A percentile compares a stretch with the other conserved stretches of the same genome.
Evolutionary conservation across 345 rosid species (phyloP).

Genomic region (Atalantia buxifolia): DNA sequence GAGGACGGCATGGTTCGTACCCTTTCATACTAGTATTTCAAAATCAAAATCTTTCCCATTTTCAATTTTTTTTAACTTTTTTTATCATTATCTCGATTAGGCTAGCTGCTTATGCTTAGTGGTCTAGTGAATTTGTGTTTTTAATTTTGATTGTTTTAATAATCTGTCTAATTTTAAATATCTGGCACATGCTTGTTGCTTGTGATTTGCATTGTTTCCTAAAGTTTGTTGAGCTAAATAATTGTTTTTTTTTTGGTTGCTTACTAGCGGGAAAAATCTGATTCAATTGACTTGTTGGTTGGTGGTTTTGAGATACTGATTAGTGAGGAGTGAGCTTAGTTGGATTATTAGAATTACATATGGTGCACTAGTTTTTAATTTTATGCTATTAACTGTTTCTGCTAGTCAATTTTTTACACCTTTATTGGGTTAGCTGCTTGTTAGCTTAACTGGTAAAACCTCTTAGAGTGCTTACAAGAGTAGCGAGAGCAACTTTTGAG

Average conservation of each 20-base stretch:
- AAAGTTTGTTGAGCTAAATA: not conserved
- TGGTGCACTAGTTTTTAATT: not conserved
- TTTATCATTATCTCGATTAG: not conserved
- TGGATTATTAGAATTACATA: not conserved
- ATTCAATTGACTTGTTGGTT: not conserved
- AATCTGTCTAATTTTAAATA: not conserved
- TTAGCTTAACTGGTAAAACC: not conserved
- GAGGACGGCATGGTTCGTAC: conserved; percentile 99
- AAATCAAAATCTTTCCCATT: not conserved
- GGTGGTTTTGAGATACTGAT: not conserved
- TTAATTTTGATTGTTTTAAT: not conserved
- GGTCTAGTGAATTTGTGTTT: not conserved
- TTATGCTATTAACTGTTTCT: not conserved
- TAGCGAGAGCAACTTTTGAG: not conserved
- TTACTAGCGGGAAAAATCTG: not conserved
- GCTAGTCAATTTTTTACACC: not conserved
- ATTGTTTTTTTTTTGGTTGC: not conserved
- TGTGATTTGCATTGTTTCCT: not conserved
- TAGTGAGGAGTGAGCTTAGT: not conserved
- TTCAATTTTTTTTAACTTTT: not conserved
- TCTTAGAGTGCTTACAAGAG: not conserved
- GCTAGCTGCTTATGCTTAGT: not conserved
- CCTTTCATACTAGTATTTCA: conserved; percentile 51
- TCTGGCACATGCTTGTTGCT: not conserved
- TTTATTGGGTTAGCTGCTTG: not conserved